phyloP scores from a whole-genome alignment of 2,329 filamentous ascomycete genomes.

The Alternaria rosae region DNA sequence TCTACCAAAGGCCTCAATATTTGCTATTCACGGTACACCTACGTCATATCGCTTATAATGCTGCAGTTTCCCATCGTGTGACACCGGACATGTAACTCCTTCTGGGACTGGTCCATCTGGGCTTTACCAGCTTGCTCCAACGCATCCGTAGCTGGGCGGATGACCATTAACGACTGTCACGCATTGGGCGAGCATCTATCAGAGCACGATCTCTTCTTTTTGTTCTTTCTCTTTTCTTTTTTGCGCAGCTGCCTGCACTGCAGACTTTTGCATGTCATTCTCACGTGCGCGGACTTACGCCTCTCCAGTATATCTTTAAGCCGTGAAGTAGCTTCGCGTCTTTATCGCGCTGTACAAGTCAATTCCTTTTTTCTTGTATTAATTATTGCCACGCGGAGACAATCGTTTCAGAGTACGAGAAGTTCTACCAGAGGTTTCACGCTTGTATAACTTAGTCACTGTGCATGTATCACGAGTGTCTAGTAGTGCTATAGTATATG shows the following conservation, averaged over 20 bases:
- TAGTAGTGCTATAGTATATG: not conserved
- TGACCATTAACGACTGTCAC: not conserved
- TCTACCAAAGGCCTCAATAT: not conserved
- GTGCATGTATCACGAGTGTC: fast-evolving
- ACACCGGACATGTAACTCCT: not conserved
- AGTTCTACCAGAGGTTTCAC: not conserved
- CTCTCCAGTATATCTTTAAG: no score
- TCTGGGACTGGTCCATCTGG: not conserved
- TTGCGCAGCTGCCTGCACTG: not conserved
- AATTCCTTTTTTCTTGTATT: not conserved
- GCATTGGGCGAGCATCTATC: not conserved
- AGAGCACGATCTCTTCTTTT: not conserved
- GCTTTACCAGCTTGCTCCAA: not conserved
- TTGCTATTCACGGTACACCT: not conserved
- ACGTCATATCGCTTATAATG: not conserved
- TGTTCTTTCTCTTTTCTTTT: not conserved
- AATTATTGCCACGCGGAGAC: not conserved
- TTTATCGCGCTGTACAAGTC: fast-evolving
- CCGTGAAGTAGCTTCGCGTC: no score
- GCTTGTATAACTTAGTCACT: fast-evolving
- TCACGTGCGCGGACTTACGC: not conserved
- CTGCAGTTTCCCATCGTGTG: not conserved
- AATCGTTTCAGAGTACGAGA: fast-evolving
- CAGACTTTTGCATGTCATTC: not conserved
- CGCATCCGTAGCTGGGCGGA: not conserved